Percentiles rank a stretch among this genome's conserved stretches.
Evolutionary conservation across 129 eudicot species (phyloP).

Genomic region (Apium graveolens): DNA sequence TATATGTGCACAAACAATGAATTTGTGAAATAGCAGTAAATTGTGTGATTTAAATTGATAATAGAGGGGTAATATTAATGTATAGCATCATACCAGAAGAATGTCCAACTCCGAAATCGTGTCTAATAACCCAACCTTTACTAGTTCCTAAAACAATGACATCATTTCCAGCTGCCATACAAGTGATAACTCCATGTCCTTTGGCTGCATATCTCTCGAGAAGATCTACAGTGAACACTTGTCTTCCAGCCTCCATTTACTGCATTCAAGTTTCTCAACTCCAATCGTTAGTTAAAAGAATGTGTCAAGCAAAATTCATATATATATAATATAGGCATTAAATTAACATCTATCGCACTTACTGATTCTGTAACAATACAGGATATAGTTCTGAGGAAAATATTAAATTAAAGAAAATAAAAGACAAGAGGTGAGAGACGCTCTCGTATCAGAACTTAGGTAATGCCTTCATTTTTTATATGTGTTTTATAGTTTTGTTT

Average conservation of each 20-base stretch:
- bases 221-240: constrained; percentile 82
- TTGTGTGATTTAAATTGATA: background rate
- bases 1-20: background rate
- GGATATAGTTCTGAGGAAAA: no score
- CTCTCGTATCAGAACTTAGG: no score
- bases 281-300: background rate
- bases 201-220: constrained; percentile 86
- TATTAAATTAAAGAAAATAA: no score
- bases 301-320: background rate
- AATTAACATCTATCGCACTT: no score
- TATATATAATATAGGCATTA: no score
- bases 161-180: constrained; percentile 98
- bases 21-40: background rate
- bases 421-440: no score
- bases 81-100: constrained; percentile 52
- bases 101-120: constrained; percentile 86
- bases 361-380: no score
- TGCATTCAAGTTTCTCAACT: background rate
- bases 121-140: constrained; percentile 92
- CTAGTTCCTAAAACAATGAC: constrained; percentile 92
- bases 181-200: constrained; percentile 85
- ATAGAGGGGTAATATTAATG: background rate
- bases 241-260: constrained; percentile 53
- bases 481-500: no score
- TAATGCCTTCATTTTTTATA: no score